Base-by-base conservation (phyloP, 2,329 filamentous ascomycete genomes). In the Ascochyta fabae region DNA sequence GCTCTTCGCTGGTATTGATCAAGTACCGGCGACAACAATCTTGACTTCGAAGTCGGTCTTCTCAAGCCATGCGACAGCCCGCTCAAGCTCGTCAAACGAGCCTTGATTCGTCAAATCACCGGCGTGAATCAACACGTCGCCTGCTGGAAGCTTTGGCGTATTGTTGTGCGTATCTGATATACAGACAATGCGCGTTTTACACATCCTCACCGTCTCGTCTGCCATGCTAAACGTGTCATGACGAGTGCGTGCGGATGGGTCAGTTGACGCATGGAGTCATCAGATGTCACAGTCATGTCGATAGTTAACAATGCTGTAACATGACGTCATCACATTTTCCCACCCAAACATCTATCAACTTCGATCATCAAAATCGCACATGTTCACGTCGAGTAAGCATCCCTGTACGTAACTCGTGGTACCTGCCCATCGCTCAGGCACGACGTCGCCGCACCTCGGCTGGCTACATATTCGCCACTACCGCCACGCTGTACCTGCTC, bases 81-180 rank as follows among this genome's bases (percentile, higher is more conserved):
- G 87, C 45, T 83, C 81, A 16, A 92, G 77, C 65, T 86, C 84
- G 13, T 70, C 55, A 44, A 76, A 74, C 47, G 77, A 87, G 15
- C 90, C 90, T 68, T 89, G 86, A 70, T 91, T 92, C 3, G 89
- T 91, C 62, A 93, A 74, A 69, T 93, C 90, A 6, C 90, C 89
- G 1, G 89, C 89, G 68, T 92, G 89, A 45, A 92, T 86, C 31
- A 93, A 79, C 8, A 93, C 84, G 69, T 93, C 88, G 36, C 89
- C 90, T 22, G 81, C 81, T 0, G 90, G 89, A 1, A 92, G 80
- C 64, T 85, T 87, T 13, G 83, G 82, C 4, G 78, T 77, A 51
- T 81, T 81, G 70, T 90, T 90, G 74, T 92, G 89, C 2, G 89
- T 92, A 75, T 93, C 90, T 4, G 89, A 90, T 52, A 92, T 82